Evolutionary conservation across 805 yeast genomes (phyloP).

Genomic region (Myxozyma lipomycoides): DNA sequence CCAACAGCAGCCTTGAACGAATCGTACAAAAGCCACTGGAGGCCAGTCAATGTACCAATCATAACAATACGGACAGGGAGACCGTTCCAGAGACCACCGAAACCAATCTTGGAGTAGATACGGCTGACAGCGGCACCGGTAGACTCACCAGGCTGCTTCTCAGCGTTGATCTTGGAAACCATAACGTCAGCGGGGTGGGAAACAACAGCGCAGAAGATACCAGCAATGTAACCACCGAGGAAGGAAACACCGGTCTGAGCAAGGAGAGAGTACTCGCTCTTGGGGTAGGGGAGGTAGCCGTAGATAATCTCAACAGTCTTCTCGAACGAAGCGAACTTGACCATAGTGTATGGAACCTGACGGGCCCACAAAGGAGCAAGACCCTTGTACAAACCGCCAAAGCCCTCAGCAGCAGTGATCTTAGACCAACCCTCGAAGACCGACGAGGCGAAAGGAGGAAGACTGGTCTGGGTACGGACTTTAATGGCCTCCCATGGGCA

Average conservation of each 20-base stretch:
- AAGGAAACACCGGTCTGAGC: constrained; percentile 94
- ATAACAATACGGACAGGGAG: constrained; percentile 88
- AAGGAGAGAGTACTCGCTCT: constrained; percentile 60
- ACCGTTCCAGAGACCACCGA: constrained; percentile 91
- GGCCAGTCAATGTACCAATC: constrained; percentile 96
- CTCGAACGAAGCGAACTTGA: constrained; percentile 92
- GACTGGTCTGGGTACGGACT: constrained; percentile 87
- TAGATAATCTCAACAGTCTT: constrained; percentile 81
- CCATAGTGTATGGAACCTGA: constrained; percentile 99
- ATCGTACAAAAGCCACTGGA: constrained; percentile 96
- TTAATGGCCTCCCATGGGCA: constrained; percentile 96
- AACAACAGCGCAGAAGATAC: constrained; percentile 91
- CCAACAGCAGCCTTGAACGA: constrained; percentile 94
- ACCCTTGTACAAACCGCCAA: constrained; percentile 79
- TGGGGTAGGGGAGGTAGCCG: constrained; percentile 64
- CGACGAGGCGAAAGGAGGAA: constrained; percentile 73
- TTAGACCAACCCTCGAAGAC: constrained; percentile 64
- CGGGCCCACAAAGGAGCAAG: constrained; percentile 90
- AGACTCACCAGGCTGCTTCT: constrained; percentile 60
- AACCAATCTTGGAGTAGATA: constrained; percentile 81
- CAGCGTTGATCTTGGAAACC: constrained; percentile 88
- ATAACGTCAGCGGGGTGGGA: constrained; percentile 99
- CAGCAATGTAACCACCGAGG: constrained; percentile 94
- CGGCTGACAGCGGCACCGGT: constrained; percentile 63
- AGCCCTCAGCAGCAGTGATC: constrained; percentile 64